A percentile compares a stretch with the other conserved stretches of the same genome.
Evolutionary conservation across 805 yeast genomes (phyloP).

Genomic region (Diddensiella caesifluorescens): DNA sequence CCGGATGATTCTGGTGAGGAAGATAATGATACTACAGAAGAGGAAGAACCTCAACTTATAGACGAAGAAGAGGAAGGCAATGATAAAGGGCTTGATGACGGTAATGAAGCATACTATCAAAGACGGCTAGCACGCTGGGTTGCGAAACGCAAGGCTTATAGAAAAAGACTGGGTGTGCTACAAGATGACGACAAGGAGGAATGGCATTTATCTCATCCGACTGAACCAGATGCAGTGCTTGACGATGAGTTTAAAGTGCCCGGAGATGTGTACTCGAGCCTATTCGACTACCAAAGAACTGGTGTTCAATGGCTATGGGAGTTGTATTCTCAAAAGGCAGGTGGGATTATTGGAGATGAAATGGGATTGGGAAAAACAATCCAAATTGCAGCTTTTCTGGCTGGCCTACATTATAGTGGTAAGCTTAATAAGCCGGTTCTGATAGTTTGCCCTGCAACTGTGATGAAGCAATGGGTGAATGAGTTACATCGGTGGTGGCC

Average conservation of each 20-base stretch:
- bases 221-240: slow-evolving; percentile 64
- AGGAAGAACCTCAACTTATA: neutral
- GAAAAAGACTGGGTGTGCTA: slow-evolving; percentile 27
- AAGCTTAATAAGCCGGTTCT: slow-evolving; percentile 70
- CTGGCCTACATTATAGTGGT: slow-evolving; percentile 82
- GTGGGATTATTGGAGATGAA: slow-evolving; percentile 96
- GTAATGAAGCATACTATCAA: slow-evolving; percentile 63
- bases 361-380: slow-evolving; percentile 98
- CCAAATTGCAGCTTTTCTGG: slow-evolving; percentile 84
- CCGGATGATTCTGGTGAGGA: slow-evolving; percentile 3
- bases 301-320: slow-evolving; percentile 99
- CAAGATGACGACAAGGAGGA: slow-evolving; percentile 37
- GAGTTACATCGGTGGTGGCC: slow-evolving; percentile 99
- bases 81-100: slow-evolving; percentile 58
- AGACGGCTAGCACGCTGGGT: slow-evolving; percentile 59
- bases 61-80: neutral
- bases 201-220: slow-evolving; percentile 75
- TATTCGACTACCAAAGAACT: slow-evolving; percentile 91
- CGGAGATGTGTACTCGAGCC: slow-evolving; percentile 80
- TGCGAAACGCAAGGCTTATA: slow-evolving; percentile 42
- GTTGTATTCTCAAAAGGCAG: slow-evolving; percentile 78
- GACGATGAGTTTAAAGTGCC: slow-evolving; percentile 72
- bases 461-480: slow-evolving; percentile 92
- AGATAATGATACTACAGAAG: slow-evolving; percentile 1
- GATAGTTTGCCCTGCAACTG: slow-evolving; percentile 95